phyloP scores from a whole-genome alignment of 495 filamentous ascomycete genomes.

The Rusavskia elegans region DNA sequence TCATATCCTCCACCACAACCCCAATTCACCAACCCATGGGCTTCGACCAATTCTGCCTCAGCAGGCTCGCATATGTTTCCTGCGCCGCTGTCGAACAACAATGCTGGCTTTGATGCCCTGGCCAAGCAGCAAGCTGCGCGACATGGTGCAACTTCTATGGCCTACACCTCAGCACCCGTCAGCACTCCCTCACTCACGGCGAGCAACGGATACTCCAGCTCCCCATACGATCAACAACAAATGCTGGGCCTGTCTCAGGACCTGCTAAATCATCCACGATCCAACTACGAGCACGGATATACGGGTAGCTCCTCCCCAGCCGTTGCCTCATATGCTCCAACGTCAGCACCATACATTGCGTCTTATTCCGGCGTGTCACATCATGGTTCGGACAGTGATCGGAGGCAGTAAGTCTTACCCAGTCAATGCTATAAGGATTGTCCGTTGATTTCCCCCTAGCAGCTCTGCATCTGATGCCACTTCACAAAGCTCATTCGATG shows the following conservation, averaged over 20 bases:
- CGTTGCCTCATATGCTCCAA: slow-evolving; percentile 46
- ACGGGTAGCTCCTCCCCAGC: slow-evolving; percentile 53
- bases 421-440: not conserved
- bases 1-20: slow-evolving; percentile 47
- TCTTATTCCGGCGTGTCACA: slow-evolving; percentile 40
- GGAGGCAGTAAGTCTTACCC: slow-evolving; percentile 28
- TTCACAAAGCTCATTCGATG: slow-evolving; percentile 44
- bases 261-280: slow-evolving; percentile 39
- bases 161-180: slow-evolving; percentile 57
- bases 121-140: slow-evolving; percentile 42
- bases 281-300: slow-evolving; percentile 38
- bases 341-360: slow-evolving; percentile 37
- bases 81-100: slow-evolving; percentile 42
- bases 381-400: slow-evolving; percentile 23
- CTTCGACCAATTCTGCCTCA: slow-evolving; percentile 38
- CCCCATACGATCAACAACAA: slow-evolving; percentile 47
- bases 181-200: slow-evolving; percentile 52
- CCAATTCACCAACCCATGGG: slow-evolving; percentile 92
- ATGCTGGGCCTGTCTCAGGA: slow-evolving; percentile 57
- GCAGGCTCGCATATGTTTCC: slow-evolving; percentile 30
- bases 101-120: slow-evolving; percentile 32
- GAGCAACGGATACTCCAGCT: slow-evolving; percentile 48
- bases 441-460: slow-evolving; percentile 37
- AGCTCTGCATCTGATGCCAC: slow-evolving; percentile 23
- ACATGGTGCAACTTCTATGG: slow-evolving; percentile 50